These are phyloP conservation scores for Tuctoria greenei DNA, from an alignment of 176 grass and related monocot genomes.

Conservation along the genomic window DNA sequence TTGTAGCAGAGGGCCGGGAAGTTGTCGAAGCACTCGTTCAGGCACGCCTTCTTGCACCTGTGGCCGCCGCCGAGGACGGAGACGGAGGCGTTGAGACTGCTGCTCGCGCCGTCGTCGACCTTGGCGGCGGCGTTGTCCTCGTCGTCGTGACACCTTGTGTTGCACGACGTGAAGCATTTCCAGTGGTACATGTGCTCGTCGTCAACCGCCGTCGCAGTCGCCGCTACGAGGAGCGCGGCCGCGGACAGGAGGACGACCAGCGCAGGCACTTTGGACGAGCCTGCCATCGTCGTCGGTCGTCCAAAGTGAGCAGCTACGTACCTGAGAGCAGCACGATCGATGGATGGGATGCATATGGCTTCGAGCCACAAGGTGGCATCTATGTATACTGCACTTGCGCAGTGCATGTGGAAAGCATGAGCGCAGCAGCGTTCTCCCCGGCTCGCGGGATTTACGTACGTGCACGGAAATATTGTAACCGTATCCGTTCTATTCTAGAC, in stretches of 20 bases:
- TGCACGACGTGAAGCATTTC: constrained; percentile 39
- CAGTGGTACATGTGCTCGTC: constrained; percentile 20
- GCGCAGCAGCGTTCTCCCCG: neutral
- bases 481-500: neutral
- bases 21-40: constrained; percentile 43
- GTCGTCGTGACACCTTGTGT: constrained; percentile 23
- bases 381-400: constrained; percentile 10
- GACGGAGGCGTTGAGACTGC: neutral
- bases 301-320: neutral
- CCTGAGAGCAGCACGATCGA: neutral
- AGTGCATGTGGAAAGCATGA: constrained; percentile 5
- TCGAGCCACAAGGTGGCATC: neutral
- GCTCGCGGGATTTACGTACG: neutral
- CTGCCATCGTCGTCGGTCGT: neutral
- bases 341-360: constrained; percentile 25
- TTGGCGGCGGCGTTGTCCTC: neutral
- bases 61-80: neutral
- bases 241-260: constrained; percentile 16
- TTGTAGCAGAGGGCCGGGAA: constrained; percentile 38
- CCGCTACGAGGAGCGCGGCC: neutral
- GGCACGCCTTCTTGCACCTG: constrained; percentile 43
- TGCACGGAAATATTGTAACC: neutral
- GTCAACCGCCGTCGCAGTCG: neutral
- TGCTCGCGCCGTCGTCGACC: neutral
- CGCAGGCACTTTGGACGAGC: neutral